phyloP scores from a whole-genome alignment of 805 yeast species.

The Monosporozyma aerobia region DNA sequence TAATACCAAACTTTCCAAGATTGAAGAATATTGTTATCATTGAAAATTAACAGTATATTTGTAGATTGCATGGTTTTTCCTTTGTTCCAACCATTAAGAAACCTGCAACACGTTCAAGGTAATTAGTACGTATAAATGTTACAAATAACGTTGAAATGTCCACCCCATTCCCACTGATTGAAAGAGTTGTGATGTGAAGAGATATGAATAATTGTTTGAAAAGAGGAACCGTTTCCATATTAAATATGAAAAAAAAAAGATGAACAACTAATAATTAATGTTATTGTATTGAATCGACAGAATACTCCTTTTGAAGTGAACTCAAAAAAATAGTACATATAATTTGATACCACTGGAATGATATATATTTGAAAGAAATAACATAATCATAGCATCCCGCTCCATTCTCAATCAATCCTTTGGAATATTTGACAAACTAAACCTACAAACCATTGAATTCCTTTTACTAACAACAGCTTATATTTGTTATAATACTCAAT shows the following conservation, averaged over 20 bases:
- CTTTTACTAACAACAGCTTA: no score
- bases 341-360: no score
- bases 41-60: neutral
- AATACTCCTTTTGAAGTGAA: no score
- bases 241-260: neutral
- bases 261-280: no score
- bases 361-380: no score
- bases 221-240: neutral
- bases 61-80: neutral
- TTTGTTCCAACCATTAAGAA: neutral
- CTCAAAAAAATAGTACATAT: no score
- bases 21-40: neutral
- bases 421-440: no score
- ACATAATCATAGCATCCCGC: no score
- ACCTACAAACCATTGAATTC: no score
- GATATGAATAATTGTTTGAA: neutral
- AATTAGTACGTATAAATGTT: slow-evolving; percentile 1
- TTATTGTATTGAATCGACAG: no score
- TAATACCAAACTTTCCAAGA: neutral
- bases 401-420: no score
- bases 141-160: neutral
- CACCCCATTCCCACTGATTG: neutral
- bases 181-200: neutral
- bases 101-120: neutral
- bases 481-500: no score